Evolutionary conservation across 192 early-diverging fungal genomes (phyloP), one percentile per base, ranked within the genome.

Genomic region (Coemansia sp.): DNA sequence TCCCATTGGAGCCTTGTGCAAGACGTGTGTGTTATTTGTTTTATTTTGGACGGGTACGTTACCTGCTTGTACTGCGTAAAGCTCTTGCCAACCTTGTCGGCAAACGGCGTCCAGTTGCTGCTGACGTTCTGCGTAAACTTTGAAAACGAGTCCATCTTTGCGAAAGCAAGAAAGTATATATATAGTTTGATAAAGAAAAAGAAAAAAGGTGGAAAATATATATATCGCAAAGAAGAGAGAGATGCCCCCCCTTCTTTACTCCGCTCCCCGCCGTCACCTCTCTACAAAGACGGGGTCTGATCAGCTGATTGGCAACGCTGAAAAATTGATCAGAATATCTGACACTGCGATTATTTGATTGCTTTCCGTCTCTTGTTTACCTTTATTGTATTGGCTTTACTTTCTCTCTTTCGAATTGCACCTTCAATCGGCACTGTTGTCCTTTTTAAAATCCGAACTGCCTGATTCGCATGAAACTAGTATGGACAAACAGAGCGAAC

Each of bases 21-120:
- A 17, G 11, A 7, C 14, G 4, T 5, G 7, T 5, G 42, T 45
- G 17, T 45, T 17, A n/a, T 45, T 45, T 45, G 42, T 13, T 13
- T 40, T 40, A 13, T 40, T 13, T 11, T 40, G 11, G 11, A 40
- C 5, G 11, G 11, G 29, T 29, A 29, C 29, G 29, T 45, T 75
- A 62, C 77, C 67, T 85, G 81, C 65, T 79, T 78, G 71, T 76
- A 77, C 61, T 81, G 83, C 59, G 83, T 84, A 55, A 84, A 75
- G 56, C 79, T 75, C 64, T 62, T 62, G 57, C 70, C 67, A 40
- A 81, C 66, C 52, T 75, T 78, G 23, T 75, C 66, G n/a, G 83
- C 74, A 55, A 81, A 84, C 22, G 78, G 79, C 57, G 79, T 59
- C 70, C 80, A 79, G 57, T 66, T 68, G 20, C 59, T 70, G 70